phyloP scores from a whole-genome alignment of 306 rosid genomes.

The Vigna angularis region DNA sequence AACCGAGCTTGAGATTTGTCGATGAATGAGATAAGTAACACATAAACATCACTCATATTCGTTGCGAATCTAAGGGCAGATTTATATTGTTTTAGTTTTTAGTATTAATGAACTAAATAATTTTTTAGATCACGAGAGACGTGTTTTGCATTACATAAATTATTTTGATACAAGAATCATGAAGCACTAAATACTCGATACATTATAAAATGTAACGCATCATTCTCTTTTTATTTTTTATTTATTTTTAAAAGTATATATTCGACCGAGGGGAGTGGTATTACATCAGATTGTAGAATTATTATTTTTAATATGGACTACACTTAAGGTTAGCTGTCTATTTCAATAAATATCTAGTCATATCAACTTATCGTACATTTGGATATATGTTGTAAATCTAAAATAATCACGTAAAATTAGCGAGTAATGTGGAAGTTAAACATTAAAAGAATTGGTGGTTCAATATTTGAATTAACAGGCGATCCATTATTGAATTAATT shows the following conservation, averaged over 20 bases:
- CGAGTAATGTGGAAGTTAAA: not conserved
- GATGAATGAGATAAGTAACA: not conserved
- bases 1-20: not conserved
- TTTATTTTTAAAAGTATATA: not conserved
- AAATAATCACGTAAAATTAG: not conserved
- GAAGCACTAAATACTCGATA: not conserved
- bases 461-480: no score
- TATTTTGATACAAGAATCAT: not conserved
- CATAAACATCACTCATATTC: not conserved
- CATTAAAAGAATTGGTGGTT: no score
- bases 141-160: not conserved
- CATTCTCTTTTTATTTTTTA: not conserved
- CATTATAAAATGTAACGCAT: not conserved
- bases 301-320: not conserved
- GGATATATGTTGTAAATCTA: not conserved
- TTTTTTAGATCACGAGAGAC: not conserved
- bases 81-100: not conserved
- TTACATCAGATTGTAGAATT: not conserved
- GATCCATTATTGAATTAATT: not conserved
- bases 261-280: not conserved
- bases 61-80: not conserved
- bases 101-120: not conserved
- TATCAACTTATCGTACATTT: not conserved
- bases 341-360: not conserved
- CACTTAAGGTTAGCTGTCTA: not conserved